These are phyloP conservation scores for Exophiala xenobiotica DNA, from an alignment of 2,329 filamentous ascomycete genomes.

Conservation along the genomic window DNA sequence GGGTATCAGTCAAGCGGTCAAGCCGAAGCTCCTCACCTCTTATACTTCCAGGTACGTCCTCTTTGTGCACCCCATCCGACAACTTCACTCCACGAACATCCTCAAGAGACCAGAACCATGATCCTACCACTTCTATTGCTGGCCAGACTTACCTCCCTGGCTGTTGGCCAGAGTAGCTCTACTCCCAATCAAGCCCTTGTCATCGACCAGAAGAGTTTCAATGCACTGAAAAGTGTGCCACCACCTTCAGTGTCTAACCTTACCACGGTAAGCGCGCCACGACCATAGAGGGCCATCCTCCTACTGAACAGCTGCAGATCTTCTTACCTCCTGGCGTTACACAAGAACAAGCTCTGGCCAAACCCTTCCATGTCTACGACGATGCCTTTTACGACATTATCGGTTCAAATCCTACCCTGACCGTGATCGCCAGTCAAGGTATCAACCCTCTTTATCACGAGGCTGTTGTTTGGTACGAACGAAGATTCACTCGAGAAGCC, in stretches of 20 bases:
- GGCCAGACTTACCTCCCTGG: constrained; percentile 4
- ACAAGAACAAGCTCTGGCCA: constrained; percentile 34
- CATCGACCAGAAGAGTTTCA: constrained; percentile 48
- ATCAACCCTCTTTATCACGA: constrained; percentile 56
- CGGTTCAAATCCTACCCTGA: constrained; percentile 50
- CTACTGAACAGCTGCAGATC: constrained; percentile 28
- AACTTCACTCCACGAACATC: background rate
- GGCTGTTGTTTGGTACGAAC: constrained; percentile 52
- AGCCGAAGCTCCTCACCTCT: too few species aligned
- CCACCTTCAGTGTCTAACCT: constrained; percentile 36
- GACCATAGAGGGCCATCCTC: background rate
- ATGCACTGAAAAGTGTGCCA: constrained; percentile 41
- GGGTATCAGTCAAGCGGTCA: background rate
- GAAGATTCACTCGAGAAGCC: constrained; percentile 3
- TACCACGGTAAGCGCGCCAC: constrained; percentile 36
- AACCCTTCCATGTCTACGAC: constrained; percentile 50
- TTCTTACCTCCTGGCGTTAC: constrained; percentile 49
- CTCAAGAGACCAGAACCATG: constrained; percentile 7
- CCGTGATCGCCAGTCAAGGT: constrained; percentile 48
- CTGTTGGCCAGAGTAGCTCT: constrained; percentile 11
- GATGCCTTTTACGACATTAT: constrained; percentile 53
- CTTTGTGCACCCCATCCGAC: background rate
- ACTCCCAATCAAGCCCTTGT: constrained; percentile 42
- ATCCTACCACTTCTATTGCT: constrained; percentile 11
- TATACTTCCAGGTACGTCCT: background rate